A percentile compares a stretch with the other conserved stretches of the same genome.
phyloP scores from a whole-genome alignment of 1,284 basidiomycete species.

The Cryptococcus hybrid region DNA sequence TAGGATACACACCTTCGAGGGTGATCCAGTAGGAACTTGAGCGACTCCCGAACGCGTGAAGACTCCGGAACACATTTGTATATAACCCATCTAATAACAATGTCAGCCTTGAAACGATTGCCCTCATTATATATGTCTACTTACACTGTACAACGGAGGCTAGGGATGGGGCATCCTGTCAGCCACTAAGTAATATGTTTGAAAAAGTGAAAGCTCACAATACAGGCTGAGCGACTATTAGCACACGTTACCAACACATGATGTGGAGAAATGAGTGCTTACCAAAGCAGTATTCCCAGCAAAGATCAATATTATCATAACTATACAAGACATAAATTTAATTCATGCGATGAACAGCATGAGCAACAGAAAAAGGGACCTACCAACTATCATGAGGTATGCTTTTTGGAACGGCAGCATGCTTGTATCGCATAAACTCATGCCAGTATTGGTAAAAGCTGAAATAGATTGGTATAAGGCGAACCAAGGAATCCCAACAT shows the following conservation, averaged over 20 bases:
- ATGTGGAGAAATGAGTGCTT: conserved; percentile 47
- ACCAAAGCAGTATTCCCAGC: conserved; percentile 92
- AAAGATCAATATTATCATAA: conserved; percentile 64
- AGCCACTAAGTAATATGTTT: background rate
- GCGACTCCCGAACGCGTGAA: conserved; percentile 71
- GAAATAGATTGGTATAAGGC: conserved; percentile 82
- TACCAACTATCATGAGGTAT: conserved; percentile 70
- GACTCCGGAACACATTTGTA: conserved; percentile 61
- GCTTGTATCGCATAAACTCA: conserved; percentile 82
- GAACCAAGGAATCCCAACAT: conserved; percentile 69
- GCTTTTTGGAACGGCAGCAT: conserved; percentile 85
- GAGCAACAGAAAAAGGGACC: conserved; percentile 4
- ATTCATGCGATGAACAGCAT: background rate
- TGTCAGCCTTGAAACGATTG: conserved; percentile 5
- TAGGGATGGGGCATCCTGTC: conserved; percentile 25
- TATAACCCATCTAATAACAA: conserved; percentile 65
- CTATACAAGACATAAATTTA: conserved; percentile 14
- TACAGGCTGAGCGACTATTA: conserved; percentile 57
- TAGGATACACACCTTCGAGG: conserved; percentile 63
- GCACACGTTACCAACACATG: no score
- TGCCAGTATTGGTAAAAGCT: conserved; percentile 86
- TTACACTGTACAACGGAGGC: conserved; percentile 66
- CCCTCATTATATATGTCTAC: conserved; percentile 4
- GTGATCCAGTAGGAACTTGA: conserved; percentile 91
- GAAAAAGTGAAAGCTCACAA: conserved; percentile 56